Evolutionary conservation across 345 rosid species (phyloP).

Genomic region (Mangifera indica): DNA sequence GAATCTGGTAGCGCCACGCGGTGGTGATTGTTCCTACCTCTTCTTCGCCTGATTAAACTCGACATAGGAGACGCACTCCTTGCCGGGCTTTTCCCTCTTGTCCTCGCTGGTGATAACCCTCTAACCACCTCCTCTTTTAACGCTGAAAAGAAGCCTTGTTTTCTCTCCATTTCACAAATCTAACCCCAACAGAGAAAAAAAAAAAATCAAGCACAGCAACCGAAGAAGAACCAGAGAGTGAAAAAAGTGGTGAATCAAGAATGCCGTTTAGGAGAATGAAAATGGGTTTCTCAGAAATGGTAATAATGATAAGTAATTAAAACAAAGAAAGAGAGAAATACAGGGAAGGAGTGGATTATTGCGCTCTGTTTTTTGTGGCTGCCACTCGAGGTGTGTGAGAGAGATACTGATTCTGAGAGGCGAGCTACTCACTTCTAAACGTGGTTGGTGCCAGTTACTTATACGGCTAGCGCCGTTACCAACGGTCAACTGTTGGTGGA

Average conservation of each 20-base stretch:
- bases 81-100: constrained; percentile 57
- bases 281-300: constrained; percentile 1
- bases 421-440: too few relatives aligned
- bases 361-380: background rate
- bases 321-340: background rate
- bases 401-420: too few relatives aligned
- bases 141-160: constrained; percentile 72
- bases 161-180: constrained; percentile 57
- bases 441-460: too few relatives aligned
- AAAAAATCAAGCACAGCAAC: background rate
- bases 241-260: background rate
- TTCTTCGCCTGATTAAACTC: constrained; percentile 51
- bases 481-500: too few relatives aligned
- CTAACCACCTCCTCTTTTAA: constrained; percentile 48
- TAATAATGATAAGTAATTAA: background rate
- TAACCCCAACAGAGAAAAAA: background rate
- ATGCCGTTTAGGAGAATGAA: constrained; percentile 10
- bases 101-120: constrained; percentile 57
- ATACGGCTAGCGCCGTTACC: too few relatives aligned
- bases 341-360: background rate
- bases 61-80: constrained; percentile 60
- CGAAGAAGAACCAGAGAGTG: background rate
- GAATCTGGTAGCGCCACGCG: constrained; percentile 40
- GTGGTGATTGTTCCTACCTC: constrained; percentile 20
- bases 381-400: background rate